Percentiles rank a stretch among this genome's conserved stretches.
These are phyloP conservation scores for sunflower (Helianthus annuus) DNA, from an alignment of 129 eudicot species.

Conservation along the genomic window HanXRQr2.0-SUNRISE NC_035445.2:156688221-156688720, in stretches of 20 bases:
- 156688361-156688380: constrained; percentile 52
- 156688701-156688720: too few relatives aligned
- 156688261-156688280: constrained; percentile 29
- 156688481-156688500: constrained; percentile 4
- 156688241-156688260: constrained; percentile 40
- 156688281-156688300: constrained; percentile 35
- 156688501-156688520: too few relatives aligned
- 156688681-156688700: too few relatives aligned
- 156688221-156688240: too few relatives aligned
- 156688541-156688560: too few relatives aligned
- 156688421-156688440: background rate
- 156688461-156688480: background rate
- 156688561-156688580: too few relatives aligned
- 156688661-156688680: too few relatives aligned
- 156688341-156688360: constrained; percentile 57
- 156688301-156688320: constrained; percentile 31
- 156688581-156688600: too few relatives aligned
- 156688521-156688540: too few relatives aligned
- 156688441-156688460: background rate
- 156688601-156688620: too few relatives aligned
- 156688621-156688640: too few relatives aligned
- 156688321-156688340: constrained; percentile 32
- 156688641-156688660: too few relatives aligned
- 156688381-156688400: constrained; percentile 76
- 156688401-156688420: constrained; percentile 72